Conservation (phyloP, 1,284 basidiomycete genomes). For the Ceratobasidium sp. region DNA sequence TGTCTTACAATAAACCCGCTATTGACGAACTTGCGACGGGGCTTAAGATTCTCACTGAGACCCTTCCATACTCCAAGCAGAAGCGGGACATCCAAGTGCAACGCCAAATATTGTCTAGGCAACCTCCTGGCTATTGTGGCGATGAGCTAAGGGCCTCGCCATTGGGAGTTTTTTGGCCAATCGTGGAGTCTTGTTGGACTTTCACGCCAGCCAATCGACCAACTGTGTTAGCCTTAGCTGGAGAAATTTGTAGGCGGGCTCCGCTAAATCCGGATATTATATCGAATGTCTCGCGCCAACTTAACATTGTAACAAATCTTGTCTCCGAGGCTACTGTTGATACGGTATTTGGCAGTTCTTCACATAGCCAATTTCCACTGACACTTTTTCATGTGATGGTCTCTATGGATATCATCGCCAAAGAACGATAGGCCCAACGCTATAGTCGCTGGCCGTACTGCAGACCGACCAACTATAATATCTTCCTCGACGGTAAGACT, state of each 20-base stretch:
- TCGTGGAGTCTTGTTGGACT: background rate
- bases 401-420: too few species aligned
- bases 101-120: background rate
- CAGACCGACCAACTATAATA: too few species aligned
- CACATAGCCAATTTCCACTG: too few species aligned
- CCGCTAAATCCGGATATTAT: too few species aligned
- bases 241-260: background rate
- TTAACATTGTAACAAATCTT: too few species aligned
- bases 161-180: background rate
- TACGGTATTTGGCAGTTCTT: too few species aligned
- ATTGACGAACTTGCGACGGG: background rate
- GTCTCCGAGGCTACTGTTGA: too few species aligned
- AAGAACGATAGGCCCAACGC: too few species aligned
- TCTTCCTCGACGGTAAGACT: too few species aligned
- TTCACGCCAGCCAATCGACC: background rate
- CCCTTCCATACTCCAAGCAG: slow-evolving; percentile 5
- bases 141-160: background rate
- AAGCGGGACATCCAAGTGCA: background rate
- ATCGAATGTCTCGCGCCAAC: too few species aligned
- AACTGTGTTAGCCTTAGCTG: background rate
- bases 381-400: too few species aligned
- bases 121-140: background rate
- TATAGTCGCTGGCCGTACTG: too few species aligned
- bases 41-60: background rate
- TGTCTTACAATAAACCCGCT: background rate